A percentile compares a stretch with the other conserved stretches of the same genome.
Evolutionary conservation across 208 protist genomes (phyloP).

Genomic region (Angomonas ambiguus): DNA sequence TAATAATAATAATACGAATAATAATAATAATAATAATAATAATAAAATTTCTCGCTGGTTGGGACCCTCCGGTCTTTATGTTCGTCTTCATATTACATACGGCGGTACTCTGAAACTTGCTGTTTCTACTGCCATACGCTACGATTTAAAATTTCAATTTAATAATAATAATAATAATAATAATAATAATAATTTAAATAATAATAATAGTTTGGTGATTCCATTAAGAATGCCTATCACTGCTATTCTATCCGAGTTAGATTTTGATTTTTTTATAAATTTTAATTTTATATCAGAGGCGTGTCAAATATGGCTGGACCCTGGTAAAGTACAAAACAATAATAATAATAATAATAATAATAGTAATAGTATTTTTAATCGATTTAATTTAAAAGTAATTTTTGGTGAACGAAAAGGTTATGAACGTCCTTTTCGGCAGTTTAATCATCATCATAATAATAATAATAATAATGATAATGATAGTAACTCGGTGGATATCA

Average conservation of each 20-base stretch:
- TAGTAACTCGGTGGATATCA: neutral
- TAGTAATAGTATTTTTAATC: slow-evolving; percentile 47
- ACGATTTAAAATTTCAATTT: slow-evolving; percentile 44
- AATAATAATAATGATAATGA: neutral
- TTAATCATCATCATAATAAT: slow-evolving; percentile 1
- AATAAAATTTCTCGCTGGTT: slow-evolving; percentile 44
- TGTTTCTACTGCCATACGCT: slow-evolving; percentile 37
- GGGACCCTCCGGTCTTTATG: slow-evolving; percentile 50
- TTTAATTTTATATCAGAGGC: slow-evolving; percentile 53
- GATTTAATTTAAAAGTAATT: slow-evolving; percentile 49
- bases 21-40: neutral
- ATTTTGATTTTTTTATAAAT: slow-evolving; percentile 76
- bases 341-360: slow-evolving; percentile 4
- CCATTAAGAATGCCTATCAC: slow-evolving; percentile 61
- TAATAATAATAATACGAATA: neutral
- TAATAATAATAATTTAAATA: slow-evolving; percentile 2
- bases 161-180: slow-evolving; percentile 19
- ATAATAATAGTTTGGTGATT: too few relatives aligned
- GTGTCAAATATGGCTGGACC: slow-evolving; percentile 68
- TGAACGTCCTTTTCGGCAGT: neutral
- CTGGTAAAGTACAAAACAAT: slow-evolving; percentile 38
- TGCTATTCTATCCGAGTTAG: slow-evolving; percentile 51
- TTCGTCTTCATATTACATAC: slow-evolving; percentile 81
- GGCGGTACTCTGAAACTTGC: slow-evolving; percentile 64
- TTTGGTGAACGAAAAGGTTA: slow-evolving; percentile 41